Conservation (phyloP, 2,329 filamentous ascomycete genomes). For the Xylariaceae sp. region DNA sequence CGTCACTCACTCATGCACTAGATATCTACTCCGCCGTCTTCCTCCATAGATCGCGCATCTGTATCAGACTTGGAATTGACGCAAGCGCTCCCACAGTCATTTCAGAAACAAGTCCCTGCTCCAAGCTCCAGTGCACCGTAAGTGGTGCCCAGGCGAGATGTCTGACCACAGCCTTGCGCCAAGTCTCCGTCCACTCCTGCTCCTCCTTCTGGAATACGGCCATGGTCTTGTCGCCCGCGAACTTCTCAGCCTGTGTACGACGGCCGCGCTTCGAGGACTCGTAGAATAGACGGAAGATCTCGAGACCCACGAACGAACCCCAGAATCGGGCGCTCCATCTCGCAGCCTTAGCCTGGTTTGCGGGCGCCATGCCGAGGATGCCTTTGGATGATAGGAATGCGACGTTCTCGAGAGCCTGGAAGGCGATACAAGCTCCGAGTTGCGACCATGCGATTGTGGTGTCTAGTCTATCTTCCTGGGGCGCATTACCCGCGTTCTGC, state of each 20-base stretch:
- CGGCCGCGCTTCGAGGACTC: slow-evolving; percentile 39
- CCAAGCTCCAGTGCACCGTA: slow-evolving; percentile 77
- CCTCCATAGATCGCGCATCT: slow-evolving; percentile 31
- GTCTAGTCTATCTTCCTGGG: slow-evolving; percentile 33
- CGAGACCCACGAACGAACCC: slow-evolving; percentile 71
- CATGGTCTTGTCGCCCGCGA: slow-evolving; percentile 41
- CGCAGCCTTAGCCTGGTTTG: slow-evolving; percentile 58
- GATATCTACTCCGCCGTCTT: slow-evolving; percentile 26
- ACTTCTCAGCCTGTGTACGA: slow-evolving; percentile 32
- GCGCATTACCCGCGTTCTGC: slow-evolving; percentile 26
- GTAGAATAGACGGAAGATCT: slow-evolving; percentile 62
- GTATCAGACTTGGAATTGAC: slow-evolving; percentile 32
- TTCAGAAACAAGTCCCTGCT: slow-evolving; percentile 60
- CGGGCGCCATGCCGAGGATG: slow-evolving; percentile 56
- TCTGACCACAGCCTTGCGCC: slow-evolving; percentile 63
- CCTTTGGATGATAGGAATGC: slow-evolving; percentile 73
- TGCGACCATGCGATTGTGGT: slow-evolving; percentile 60
- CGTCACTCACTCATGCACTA: neutral
- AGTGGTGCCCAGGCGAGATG: slow-evolving; percentile 77
- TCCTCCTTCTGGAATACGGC: slow-evolving; percentile 28
- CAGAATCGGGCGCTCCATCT: slow-evolving; percentile 76
- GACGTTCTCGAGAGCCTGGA: slow-evolving; percentile 79
- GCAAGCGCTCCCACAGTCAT: slow-evolving; percentile 57
- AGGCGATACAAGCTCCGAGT: slow-evolving; percentile 62
- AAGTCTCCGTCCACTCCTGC: slow-evolving; percentile 45